A percentile compares a stretch with the other conserved stretches of the same genome.
Evolutionary conservation across 1,284 basidiomycete genomes (phyloP).

Genomic region (Cutaneotrichosporon sp.): DNA sequence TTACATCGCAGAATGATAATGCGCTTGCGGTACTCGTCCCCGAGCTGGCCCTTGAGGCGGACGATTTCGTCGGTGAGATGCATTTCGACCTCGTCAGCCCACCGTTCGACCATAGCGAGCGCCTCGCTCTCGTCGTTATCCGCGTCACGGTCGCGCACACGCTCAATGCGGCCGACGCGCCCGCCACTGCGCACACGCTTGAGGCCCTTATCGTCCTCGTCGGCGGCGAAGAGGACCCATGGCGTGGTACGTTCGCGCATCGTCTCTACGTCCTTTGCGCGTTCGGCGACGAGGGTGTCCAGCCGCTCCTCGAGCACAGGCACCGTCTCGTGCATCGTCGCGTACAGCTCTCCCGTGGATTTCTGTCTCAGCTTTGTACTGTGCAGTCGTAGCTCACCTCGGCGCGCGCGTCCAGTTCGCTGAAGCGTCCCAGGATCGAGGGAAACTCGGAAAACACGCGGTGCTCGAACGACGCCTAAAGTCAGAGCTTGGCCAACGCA

Average conservation of each 20-base stretch:
- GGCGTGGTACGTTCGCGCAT: constrained; percentile 37
- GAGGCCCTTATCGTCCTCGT: constrained; percentile 1
- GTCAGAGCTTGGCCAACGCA: background rate
- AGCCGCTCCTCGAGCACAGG: constrained; percentile 23
- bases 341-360: constrained; percentile 19
- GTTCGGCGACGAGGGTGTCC: constrained; percentile 17
- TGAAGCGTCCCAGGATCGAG: constrained; percentile 22
- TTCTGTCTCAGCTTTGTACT: constrained; percentile 14
- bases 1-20: constrained; percentile 4
- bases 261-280: constrained; percentile 27
- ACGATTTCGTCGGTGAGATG: constrained; percentile 26
- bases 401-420: constrained; percentile 32
- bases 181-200: background rate
- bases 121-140: constrained; percentile 16
- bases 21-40: constrained; percentile 10
- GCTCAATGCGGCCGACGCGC: constrained; percentile 10
- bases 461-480: constrained; percentile 38
- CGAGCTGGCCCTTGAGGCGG: constrained; percentile 15
- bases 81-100: constrained; percentile 35
- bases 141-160: constrained; percentile 6
- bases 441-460: constrained; percentile 35
- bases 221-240: constrained; percentile 28
- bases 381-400: constrained; percentile 23
- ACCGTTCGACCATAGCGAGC: constrained; percentile 31
- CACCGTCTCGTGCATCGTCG: constrained; percentile 17